phyloP scores from a whole-genome alignment of 176 grass and related monocot species.

The Tillandsia fasciculata region DNA sequence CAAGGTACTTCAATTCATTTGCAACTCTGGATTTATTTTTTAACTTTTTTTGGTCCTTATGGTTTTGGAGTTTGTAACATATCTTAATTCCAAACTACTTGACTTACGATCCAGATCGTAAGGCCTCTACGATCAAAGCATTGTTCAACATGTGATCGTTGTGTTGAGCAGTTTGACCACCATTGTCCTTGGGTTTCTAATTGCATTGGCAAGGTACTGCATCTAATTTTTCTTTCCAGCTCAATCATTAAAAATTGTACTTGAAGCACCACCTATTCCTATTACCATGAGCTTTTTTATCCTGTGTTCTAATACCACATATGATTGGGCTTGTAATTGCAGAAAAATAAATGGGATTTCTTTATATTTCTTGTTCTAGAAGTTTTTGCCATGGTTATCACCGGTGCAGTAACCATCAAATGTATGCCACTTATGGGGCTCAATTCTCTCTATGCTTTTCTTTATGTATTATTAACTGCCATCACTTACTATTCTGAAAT shows the following conservation, averaged over 20 bases:
- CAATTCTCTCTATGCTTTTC: constrained; percentile 17
- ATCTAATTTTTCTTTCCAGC: neutral
- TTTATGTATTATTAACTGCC: constrained; percentile 3
- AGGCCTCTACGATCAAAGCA: constrained; percentile 91
- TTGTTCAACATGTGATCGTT: constrained; percentile 96
- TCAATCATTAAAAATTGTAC: neutral
- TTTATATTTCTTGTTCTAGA: constrained; percentile 94
- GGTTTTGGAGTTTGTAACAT: constrained; percentile 4
- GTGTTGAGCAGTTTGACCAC: constrained; percentile 98
- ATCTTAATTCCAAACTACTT: constrained; percentile 23
- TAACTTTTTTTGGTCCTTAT: neutral
- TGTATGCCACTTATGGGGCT: constrained; percentile 25
- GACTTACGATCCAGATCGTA: constrained; percentile 51
- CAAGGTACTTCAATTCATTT: constrained; percentile 50
- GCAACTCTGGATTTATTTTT: constrained; percentile 4
- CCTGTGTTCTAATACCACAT: constrained; percentile 18
- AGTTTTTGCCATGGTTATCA: constrained; percentile 93
- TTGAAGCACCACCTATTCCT: neutral
- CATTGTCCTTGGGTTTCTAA: constrained; percentile 99
- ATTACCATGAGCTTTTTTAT: neutral
- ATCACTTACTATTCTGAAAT: neutral
- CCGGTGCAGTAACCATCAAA: constrained; percentile 62
- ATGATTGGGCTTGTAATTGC: constrained; percentile 43
- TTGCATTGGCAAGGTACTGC: constrained; percentile 90
- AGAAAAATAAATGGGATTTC: constrained; percentile 99